phyloP scores from a whole-genome alignment of 805 yeast species.

The Lachancea waltii region DNA sequence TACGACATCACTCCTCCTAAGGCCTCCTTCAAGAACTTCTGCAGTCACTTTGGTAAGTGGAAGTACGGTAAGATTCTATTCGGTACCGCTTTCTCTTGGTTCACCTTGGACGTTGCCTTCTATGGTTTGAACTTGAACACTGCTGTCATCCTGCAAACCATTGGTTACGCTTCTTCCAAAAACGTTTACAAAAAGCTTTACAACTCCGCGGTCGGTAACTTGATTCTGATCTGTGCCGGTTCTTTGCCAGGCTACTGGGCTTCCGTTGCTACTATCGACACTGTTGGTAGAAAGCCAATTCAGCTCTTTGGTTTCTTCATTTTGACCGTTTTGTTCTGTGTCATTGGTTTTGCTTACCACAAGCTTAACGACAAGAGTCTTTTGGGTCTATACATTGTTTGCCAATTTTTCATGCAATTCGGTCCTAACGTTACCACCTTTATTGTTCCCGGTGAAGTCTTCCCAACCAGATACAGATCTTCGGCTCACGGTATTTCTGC shows the following conservation, averaged over 20 bases:
- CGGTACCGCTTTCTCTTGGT: constrained; percentile 93
- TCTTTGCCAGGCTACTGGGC: constrained; percentile 92
- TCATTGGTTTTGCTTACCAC: constrained; percentile 79
- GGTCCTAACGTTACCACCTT: constrained; percentile 94
- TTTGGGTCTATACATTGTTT: constrained; percentile 69
- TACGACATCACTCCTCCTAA: constrained; percentile 51
- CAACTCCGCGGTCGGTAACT: constrained; percentile 84
- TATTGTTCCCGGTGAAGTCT: constrained; percentile 84
- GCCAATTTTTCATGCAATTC: constrained; percentile 84
- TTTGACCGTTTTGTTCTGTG: constrained; percentile 66
- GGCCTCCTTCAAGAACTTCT: constrained; percentile 74
- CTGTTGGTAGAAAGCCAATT: constrained; percentile 76
- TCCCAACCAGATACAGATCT: constrained; percentile 93
- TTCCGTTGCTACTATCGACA: constrained; percentile 72
- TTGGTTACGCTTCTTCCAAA: constrained; percentile 70
- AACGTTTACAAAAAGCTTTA: constrained; percentile 67
- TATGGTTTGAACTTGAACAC: constrained; percentile 85
- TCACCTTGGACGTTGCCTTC: constrained; percentile 81
- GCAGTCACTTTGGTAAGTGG: constrained; percentile 74
- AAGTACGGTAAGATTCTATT: constrained; percentile 73
- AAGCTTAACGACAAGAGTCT: constrained; percentile 59
- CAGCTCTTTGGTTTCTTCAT: constrained; percentile 71
- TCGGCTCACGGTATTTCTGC: constrained; percentile 95
- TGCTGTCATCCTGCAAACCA: constrained; percentile 69
- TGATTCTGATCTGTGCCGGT: constrained; percentile 91